Evolutionary conservation across 2,329 filamentous ascomycete genomes (phyloP).

Genomic region (Aspergillus alliaceus): DNA sequence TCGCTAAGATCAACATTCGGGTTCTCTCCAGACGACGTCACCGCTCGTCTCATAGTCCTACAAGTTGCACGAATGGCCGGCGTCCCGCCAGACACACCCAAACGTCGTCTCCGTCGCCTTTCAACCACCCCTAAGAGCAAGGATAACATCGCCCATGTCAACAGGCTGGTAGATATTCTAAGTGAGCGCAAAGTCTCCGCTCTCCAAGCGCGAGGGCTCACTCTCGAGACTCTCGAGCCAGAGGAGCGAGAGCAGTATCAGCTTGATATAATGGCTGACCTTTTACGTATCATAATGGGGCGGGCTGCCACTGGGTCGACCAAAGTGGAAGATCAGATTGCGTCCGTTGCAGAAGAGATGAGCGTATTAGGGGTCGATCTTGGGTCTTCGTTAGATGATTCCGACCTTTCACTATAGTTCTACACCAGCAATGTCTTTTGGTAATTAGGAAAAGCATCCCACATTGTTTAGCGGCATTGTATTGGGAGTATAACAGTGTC

Average conservation of each 20-base stretch:
- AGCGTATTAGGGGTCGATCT: conserved; percentile 32
- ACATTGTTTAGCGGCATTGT: not conserved
- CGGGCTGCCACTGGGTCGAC: conserved; percentile 28
- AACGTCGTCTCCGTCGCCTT: conserved; percentile 42
- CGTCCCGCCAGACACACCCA: conserved; percentile 33
- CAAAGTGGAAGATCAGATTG: conserved; percentile 36
- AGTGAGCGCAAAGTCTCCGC: conserved; percentile 36
- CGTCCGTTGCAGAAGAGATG: conserved; percentile 40
- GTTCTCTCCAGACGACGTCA: conserved; percentile 48
- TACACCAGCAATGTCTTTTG: not conserved
- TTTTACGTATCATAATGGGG: conserved; percentile 42
- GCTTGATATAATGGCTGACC: conserved; percentile 43
- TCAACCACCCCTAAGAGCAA: conserved; percentile 43
- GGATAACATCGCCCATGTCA: conserved; percentile 46
- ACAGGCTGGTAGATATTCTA: conserved; percentile 46
- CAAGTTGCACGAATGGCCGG: conserved; percentile 49
- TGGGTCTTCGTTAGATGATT: conserved; percentile 29
- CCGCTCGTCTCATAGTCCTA: conserved; percentile 49
- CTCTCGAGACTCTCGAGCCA: conserved; percentile 36
- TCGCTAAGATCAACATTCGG: conserved; percentile 46
- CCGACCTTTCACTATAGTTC: conserved; percentile 24
- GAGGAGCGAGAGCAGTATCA: conserved; percentile 41
- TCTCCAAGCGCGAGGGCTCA: conserved; percentile 32
- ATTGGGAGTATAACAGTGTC: not conserved
- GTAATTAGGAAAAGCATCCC: not conserved